Evolutionary conservation across 495 filamentous ascomycete genomes (phyloP).

Genomic region (Tuber umbilicatum): DNA sequence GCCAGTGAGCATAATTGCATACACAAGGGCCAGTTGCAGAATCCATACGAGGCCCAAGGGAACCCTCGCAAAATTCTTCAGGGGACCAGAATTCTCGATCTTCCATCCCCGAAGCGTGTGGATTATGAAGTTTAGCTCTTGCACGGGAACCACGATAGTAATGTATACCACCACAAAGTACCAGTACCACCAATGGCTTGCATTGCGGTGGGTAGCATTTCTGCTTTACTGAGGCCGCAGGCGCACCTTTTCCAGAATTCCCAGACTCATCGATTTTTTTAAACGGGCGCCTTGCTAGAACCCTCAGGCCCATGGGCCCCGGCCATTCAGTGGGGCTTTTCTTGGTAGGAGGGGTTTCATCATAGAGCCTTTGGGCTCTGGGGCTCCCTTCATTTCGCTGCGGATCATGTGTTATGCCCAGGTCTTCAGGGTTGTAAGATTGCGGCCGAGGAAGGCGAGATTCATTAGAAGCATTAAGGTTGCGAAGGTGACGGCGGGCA

Average conservation of each 20-base stretch:
- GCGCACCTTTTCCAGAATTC: background rate
- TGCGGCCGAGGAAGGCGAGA: background rate
- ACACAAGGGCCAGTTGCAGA: background rate
- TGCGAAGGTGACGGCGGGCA: background rate
- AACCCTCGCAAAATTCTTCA: background rate
- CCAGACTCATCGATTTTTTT: background rate
- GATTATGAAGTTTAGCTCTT: conserved; percentile 4
- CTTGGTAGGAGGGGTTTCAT: too few species aligned
- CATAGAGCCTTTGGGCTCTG: too few species aligned
- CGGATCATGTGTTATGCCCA: background rate
- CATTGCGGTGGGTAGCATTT: background rate
- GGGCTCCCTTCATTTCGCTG: too few species aligned
- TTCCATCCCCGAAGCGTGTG: background rate
- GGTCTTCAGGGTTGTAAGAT: background rate
- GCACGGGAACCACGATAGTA: background rate
- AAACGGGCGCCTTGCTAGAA: background rate
- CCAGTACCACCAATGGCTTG: background rate
- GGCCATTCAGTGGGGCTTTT: background rate
- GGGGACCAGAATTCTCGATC: background rate
- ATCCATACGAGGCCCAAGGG: background rate
- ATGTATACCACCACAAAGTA: conserved; percentile 1
- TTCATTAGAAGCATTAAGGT: background rate
- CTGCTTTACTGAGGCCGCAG: background rate
- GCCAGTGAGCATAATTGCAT: background rate
- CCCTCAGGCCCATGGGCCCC: background rate